These are phyloP conservation scores for Colletotrichum sp. DNA, from an alignment of 2,329 filamentous ascomycete genomes.

Conservation along the genomic window DNA sequence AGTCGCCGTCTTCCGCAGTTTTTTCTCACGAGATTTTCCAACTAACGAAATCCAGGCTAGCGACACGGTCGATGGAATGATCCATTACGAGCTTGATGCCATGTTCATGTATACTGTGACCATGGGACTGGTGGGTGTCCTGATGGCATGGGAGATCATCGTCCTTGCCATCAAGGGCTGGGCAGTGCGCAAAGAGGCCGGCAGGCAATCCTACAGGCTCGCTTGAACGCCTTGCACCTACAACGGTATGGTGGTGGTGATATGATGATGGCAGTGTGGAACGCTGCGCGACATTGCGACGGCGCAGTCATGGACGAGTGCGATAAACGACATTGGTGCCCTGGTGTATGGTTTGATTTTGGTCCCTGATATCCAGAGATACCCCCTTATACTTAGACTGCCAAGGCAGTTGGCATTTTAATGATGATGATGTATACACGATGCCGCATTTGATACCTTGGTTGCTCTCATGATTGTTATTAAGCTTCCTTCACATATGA, in stretches of 20 bases:
- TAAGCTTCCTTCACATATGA: not conserved
- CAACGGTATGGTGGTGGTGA: not conserved
- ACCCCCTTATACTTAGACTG: not conserved
- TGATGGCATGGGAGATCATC: conserved; percentile 86
- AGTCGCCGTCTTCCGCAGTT: conserved; percentile 39
- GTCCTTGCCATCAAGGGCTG: conserved; percentile 87
- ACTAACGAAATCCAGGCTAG: conserved; percentile 33
- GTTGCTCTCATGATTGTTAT: not conserved
- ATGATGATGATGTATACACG: not conserved
- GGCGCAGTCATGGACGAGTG: not conserved
- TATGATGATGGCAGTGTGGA: not conserved
- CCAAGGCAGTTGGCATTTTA: not conserved
- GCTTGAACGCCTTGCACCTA: not conserved
- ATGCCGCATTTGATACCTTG: not conserved
- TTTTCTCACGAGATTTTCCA: not conserved
- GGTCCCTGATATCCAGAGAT: not conserved
- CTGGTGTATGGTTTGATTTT: not conserved
- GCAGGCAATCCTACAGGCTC: not conserved
- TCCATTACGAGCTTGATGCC: conserved; percentile 77
- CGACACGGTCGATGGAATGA: conserved; percentile 79
- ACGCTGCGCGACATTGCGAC: not conserved
- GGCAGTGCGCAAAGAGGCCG: conserved; percentile 63
- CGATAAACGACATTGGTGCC: not conserved
- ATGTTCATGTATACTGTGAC: conserved; percentile 94
- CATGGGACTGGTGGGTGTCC: conserved; percentile 80